Percentiles rank a stretch among this genome's conserved stretches.
Evolutionary conservation across 257 asterid species (phyloP).

Genomic region (Ballota nigra): DNA sequence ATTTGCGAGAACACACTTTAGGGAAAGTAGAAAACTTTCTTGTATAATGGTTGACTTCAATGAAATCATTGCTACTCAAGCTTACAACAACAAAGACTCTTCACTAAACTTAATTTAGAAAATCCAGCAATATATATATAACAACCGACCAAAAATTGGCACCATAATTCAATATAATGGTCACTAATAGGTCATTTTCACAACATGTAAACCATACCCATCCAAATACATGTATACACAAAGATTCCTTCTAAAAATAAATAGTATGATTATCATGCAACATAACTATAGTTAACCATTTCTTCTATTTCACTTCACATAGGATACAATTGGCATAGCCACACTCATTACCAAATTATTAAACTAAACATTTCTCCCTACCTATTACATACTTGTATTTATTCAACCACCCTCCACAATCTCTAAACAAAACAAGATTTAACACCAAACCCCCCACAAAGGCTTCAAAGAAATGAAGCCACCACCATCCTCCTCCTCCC

Average conservation of each 20-base stretch:
- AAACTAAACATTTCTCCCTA: neutral
- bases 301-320: slow-evolving; percentile 29
- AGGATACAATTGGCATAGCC: neutral
- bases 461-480: slow-evolving; percentile 33
- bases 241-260: neutral
- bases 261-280: neutral
- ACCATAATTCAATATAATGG: neutral
- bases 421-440: neutral
- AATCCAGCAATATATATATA: neutral
- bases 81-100: neutral
- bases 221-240: neutral
- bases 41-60: slow-evolving; percentile 19
- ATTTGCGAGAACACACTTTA: too few species aligned
- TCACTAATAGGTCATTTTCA: neutral
- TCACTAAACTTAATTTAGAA: neutral
- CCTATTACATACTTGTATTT: slow-evolving; percentile 33
- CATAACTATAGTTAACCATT: slow-evolving; percentile 5
- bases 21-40: neutral
- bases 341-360: neutral
- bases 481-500: slow-evolving; percentile 36
- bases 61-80: neutral
- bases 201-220: slow-evolving; percentile 11
- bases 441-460: neutral
- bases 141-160: neutral
- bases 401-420: slow-evolving; percentile 22